A percentile compares a stretch with the other conserved stretches of the same genome.
Conservation (phyloP, 2,329 filamentous ascomycete genomes). For the Sporothrix phasma region DNA sequence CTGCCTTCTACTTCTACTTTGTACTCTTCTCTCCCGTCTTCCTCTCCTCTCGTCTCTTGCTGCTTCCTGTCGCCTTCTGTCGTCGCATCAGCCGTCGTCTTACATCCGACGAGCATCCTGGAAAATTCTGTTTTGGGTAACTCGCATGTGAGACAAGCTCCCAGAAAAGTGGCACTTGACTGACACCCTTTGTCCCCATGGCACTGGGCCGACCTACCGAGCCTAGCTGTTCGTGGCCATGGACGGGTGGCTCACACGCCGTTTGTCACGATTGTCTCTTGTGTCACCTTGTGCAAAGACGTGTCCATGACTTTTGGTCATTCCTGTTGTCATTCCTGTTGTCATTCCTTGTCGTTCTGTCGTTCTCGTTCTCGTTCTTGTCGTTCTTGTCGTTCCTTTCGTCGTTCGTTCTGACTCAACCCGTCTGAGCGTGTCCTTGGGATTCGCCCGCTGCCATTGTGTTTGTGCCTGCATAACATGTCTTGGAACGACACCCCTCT, state of each 20-base stretch:
- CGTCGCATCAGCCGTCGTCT: background rate
- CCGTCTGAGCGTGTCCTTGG: no score
- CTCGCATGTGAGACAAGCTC: constrained; percentile 3
- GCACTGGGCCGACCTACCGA: background rate
- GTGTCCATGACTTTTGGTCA: background rate
- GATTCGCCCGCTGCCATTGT: background rate
- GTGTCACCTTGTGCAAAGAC: background rate
- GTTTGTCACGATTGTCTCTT: background rate
- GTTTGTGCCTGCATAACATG: background rate
- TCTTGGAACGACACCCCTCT: background rate
- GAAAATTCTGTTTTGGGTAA: background rate
- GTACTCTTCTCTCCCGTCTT: background rate
- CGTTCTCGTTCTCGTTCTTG: background rate
- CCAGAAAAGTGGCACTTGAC: background rate
- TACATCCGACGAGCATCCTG: background rate
- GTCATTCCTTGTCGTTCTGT: background rate
- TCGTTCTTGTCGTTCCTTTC: background rate
- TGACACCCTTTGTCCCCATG: background rate
- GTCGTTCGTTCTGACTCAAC: background rate
- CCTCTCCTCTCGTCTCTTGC: background rate
- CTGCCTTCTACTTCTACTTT: background rate
- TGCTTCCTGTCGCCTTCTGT: background rate
- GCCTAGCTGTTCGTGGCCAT: background rate
- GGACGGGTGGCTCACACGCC: background rate
- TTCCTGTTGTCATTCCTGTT: no score